Evolutionary conservation across 2,329 filamentous ascomycete species (phyloP).

Genomic region (Trichophaea hybrida): DNA sequence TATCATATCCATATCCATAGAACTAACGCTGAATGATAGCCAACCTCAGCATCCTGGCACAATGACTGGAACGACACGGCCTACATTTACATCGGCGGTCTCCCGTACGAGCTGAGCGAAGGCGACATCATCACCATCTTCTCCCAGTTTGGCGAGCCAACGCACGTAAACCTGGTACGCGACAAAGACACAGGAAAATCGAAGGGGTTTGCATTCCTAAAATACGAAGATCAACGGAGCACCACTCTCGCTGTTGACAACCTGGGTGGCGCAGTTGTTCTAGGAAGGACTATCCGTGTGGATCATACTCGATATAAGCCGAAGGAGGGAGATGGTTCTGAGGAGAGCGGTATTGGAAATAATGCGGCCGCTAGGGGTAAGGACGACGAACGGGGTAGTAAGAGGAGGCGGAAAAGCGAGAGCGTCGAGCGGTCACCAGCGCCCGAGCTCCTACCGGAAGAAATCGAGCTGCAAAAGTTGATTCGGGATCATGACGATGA

Average conservation of each 20-base stretch:
- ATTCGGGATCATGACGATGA: constrained; percentile 79
- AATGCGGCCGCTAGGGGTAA: constrained; percentile 26
- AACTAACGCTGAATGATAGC: constrained; percentile 6
- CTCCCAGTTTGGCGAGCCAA: constrained; percentile 90
- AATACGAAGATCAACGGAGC: constrained; percentile 95
- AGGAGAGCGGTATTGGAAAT: constrained; percentile 37
- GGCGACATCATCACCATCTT: constrained; percentile 94
- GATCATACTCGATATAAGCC: constrained; percentile 89
- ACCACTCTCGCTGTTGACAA: constrained; percentile 95
- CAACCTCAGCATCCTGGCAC: constrained; percentile 24
- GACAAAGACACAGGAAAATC: constrained; percentile 96
- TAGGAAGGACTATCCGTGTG: constrained; percentile 67
- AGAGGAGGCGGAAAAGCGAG: constrained; percentile 28
- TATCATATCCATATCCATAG: background rate
- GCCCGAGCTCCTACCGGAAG: constrained; percentile 50
- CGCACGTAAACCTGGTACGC: constrained; percentile 78
- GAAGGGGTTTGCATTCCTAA: constrained; percentile 86
- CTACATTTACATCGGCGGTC: constrained; percentile 87
- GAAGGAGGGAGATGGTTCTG: constrained; percentile 53
- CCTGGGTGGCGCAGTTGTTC: constrained; percentile 68
- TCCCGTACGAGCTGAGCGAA: constrained; percentile 84
- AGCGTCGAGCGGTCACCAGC: background rate
- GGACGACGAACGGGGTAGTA: constrained; percentile 5
- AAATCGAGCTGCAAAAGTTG: constrained; percentile 61
- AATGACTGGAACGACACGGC: constrained; percentile 90